Percentiles rank a stretch among this genome's conserved stretches.
These are phyloP conservation scores for Henckelia pumila DNA, from an alignment of 257 asterid species.

Conservation along the genomic window DNA sequence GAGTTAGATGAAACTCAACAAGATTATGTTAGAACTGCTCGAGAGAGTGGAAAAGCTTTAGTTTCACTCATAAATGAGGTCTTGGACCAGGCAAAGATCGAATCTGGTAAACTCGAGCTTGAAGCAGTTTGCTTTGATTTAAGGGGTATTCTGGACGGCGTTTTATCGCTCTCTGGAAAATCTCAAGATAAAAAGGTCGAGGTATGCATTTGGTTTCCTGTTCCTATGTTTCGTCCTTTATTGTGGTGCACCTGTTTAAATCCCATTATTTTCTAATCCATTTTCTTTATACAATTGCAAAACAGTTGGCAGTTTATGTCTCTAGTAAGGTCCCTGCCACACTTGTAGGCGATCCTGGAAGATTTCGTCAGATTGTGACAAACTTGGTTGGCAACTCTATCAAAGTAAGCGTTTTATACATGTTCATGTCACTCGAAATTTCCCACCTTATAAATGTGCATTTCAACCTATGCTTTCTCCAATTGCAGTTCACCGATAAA, in stretches of 20 bases:
- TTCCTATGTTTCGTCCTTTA: slow-evolving; percentile 11
- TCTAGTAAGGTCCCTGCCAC: slow-evolving; percentile 74
- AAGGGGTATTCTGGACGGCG: slow-evolving; percentile 43
- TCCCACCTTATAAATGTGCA: background rate
- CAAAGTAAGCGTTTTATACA: slow-evolving; percentile 56
- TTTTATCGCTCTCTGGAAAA: slow-evolving; percentile 70
- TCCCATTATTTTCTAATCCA: background rate
- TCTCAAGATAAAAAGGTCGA: slow-evolving; percentile 85
- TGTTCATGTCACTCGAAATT: background rate
- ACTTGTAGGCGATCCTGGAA: slow-evolving; percentile 90
- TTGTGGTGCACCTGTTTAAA: slow-evolving; percentile 13
- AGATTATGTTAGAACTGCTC: slow-evolving; percentile 92
- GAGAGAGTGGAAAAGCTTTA: slow-evolving; percentile 97
- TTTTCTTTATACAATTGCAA: slow-evolving; percentile 23
- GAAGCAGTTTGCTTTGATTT: slow-evolving; percentile 51
- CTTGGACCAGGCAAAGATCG: slow-evolving; percentile 96
- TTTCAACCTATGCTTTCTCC: slow-evolving; percentile 16
- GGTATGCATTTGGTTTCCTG: slow-evolving; percentile 38
- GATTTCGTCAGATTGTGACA: slow-evolving; percentile 87
- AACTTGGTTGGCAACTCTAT: slow-evolving; percentile 93
- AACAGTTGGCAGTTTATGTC: slow-evolving; percentile 85
- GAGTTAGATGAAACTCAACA: slow-evolving; percentile 88
- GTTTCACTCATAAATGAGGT: slow-evolving; percentile 97
- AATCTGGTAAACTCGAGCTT: slow-evolving; percentile 97
- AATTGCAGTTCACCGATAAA: slow-evolving; percentile 78